A percentile compares a stretch with the other conserved stretches of the same genome.
phyloP scores from a whole-genome alignment of 441 rosid species.

The Capsella rubella region DNA sequence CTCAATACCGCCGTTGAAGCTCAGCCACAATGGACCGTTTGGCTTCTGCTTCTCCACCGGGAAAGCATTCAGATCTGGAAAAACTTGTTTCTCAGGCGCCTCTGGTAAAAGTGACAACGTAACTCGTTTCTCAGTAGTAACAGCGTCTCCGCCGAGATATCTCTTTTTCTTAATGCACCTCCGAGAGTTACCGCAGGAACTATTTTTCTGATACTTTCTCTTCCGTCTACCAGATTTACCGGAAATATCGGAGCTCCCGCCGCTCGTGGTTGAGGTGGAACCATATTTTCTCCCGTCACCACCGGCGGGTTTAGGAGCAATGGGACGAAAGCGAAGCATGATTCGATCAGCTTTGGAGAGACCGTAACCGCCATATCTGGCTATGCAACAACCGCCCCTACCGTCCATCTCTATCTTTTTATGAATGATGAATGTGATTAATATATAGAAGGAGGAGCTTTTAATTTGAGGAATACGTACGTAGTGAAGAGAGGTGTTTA shows the following conservation, averaged over 20 bases:
- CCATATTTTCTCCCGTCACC: conserved; percentile 39
- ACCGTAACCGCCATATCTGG: conserved; percentile 59
- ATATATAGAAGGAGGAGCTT: neutral
- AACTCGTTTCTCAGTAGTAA: conserved; percentile 21
- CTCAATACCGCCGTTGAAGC: conserved; percentile 42
- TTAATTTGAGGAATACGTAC: neutral
- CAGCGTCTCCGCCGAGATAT: neutral
- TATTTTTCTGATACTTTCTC: conserved; percentile 46
- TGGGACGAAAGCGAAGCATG: conserved; percentile 86
- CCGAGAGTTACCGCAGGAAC: conserved; percentile 19
- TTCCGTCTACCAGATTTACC: conserved; percentile 57
- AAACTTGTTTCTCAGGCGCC: conserved; percentile 44
- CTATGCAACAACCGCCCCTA: conserved; percentile 82
- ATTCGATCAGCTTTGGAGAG: conserved; percentile 68
- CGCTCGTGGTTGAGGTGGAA: conserved; percentile 23
- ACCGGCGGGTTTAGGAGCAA: conserved; percentile 78
- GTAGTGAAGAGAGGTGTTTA: conserved; percentile 7
- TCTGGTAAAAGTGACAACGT: conserved; percentile 75
- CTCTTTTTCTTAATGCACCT: conserved; percentile 51
- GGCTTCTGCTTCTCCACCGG: conserved; percentile 32
- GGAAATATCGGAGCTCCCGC: conserved; percentile 40
- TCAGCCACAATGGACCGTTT: conserved; percentile 54
- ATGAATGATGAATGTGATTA: too few relatives aligned
- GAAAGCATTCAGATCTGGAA: conserved; percentile 45
- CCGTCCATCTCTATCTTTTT: conserved; percentile 50